Conservation (phyloP, 176 grass and related monocot species). For the Eragrostis nindensis region DNA sequence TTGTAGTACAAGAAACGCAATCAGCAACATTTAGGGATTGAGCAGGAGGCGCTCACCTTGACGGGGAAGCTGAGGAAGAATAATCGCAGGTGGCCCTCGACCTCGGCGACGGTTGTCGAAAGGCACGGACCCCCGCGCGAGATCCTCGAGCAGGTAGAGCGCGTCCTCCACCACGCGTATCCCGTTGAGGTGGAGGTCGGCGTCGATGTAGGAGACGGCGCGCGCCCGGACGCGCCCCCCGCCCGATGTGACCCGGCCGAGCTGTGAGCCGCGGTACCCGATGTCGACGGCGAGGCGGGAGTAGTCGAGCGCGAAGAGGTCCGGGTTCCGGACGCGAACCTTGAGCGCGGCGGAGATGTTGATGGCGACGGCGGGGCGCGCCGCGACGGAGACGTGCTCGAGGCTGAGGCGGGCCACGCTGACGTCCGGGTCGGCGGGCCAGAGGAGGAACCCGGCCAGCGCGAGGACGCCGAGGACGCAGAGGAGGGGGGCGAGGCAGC, state of each 20-base stretch:
- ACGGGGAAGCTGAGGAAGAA: conserved; percentile 74
- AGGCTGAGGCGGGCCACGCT: conserved; percentile 68
- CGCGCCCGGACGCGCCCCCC: conserved; percentile 60
- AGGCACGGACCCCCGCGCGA: conserved; percentile 61
- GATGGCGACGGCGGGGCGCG: conserved; percentile 55
- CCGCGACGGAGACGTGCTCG: conserved; percentile 51
- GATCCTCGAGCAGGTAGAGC: conserved; percentile 81
- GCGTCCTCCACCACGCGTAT: conserved; percentile 67
- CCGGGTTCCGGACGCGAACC: conserved; percentile 62
- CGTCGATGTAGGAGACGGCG: conserved; percentile 67
- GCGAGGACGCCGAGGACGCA: conserved; percentile 36
- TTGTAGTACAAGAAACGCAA: not conserved
- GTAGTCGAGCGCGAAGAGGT: conserved; percentile 74
- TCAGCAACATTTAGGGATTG: conserved; percentile 21
- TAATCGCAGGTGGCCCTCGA: conserved; percentile 62
- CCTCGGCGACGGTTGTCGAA: conserved; percentile 70
- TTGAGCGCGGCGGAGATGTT: conserved; percentile 56
- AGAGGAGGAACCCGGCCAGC: conserved; percentile 51
- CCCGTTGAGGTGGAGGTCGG: conserved; percentile 61
- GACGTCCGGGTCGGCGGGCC: conserved; percentile 67
- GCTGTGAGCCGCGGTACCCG: conserved; percentile 59
- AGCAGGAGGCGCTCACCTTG: conserved; percentile 47
- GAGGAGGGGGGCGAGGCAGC: conserved; percentile 38
- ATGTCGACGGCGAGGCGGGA: conserved; percentile 51
- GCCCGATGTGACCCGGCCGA: conserved; percentile 55